These are phyloP conservation scores for Platanthera zijinensis DNA, from an alignment of 106 monocot genomes.

Conservation along the genomic window DNA sequence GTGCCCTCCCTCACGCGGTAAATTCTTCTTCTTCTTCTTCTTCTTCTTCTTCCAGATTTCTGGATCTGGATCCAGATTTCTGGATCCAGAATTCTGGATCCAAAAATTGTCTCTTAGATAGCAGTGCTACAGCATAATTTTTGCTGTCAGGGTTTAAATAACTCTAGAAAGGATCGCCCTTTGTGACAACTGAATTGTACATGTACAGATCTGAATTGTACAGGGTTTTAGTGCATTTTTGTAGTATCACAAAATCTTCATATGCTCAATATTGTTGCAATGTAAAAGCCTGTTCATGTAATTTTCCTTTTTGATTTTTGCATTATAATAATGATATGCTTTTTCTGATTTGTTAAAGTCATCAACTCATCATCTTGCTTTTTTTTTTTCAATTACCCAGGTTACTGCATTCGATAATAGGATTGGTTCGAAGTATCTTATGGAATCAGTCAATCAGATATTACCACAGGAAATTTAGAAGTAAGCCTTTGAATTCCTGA, in stretches of 20 bases:
- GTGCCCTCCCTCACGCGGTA: too few relatives aligned
- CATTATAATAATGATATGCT: neutral
- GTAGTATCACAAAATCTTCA: neutral
- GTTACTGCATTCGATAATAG: slow-evolving; percentile 91
- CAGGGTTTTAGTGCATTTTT: neutral
- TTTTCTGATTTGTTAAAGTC: neutral
- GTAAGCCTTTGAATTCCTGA: slow-evolving; percentile 27
- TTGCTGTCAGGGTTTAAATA: neutral
- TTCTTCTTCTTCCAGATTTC: too few relatives aligned
- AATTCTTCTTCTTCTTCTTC: too few relatives aligned
- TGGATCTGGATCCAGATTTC: too few relatives aligned
- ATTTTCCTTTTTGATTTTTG: neutral
- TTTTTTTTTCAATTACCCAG: slow-evolving; percentile 32
- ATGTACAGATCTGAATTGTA: neutral
- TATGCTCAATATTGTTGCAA: neutral
- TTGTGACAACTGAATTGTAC: neutral
- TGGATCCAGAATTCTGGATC: too few relatives aligned
- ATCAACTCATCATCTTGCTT: neutral
- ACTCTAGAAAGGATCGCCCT: neutral
- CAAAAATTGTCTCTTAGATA: too few relatives aligned
- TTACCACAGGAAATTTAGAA: slow-evolving; percentile 48
- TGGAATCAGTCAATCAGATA: slow-evolving; percentile 76
- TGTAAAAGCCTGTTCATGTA: neutral
- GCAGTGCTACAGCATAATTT: neutral
- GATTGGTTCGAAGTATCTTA: slow-evolving; percentile 60